Percentiles rank a stretch among this genome's conserved stretches.
phyloP scores from a whole-genome alignment of 2,329 filamentous ascomycete genomes.

The Coniochaeta hoffmannii region DNA sequence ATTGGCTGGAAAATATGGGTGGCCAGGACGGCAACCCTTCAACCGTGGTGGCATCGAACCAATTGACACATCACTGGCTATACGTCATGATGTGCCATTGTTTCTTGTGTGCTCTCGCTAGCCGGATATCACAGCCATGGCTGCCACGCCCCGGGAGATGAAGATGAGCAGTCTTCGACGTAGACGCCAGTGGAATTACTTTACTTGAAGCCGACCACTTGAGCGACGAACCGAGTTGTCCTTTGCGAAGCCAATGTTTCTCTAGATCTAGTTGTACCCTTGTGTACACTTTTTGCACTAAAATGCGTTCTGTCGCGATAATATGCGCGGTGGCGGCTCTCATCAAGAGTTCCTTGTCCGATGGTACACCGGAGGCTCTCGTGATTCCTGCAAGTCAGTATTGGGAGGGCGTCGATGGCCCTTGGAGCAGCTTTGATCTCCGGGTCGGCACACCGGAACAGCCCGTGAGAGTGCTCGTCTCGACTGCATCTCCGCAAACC shows the following conservation, averaged over 20 bases:
- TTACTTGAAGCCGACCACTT: too few species aligned
- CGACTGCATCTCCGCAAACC: constrained; percentile 28
- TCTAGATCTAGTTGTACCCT: not conserved
- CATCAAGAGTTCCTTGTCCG: constrained; percentile 3
- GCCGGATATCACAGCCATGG: constrained; percentile 1
- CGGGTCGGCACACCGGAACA: constrained; percentile 29
- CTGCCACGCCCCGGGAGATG: not conserved
- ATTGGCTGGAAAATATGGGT: not conserved
- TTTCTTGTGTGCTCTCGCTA: not conserved
- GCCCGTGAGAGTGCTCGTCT: constrained; percentile 27
- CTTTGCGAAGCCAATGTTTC: not conserved
- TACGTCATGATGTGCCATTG: constrained; percentile 1
- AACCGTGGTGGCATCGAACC: not conserved
- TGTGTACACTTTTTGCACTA: not conserved
- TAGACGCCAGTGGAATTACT: not conserved
- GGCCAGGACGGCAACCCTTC: not conserved
- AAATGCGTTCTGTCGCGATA: constrained; percentile 10
- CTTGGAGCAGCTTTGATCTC: constrained; percentile 30
- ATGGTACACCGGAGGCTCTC: constrained; percentile 13
- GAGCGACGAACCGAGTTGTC: too few species aligned
- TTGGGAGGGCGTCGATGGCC: constrained; percentile 32
- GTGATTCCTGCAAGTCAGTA: constrained; percentile 27
- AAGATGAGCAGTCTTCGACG: not conserved
- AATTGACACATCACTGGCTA: not conserved
- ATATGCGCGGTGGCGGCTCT: constrained; percentile 1